Base-by-base conservation (phyloP, 2,329 filamentous ascomycete species). In the Cordyceps farinosa region DNA sequence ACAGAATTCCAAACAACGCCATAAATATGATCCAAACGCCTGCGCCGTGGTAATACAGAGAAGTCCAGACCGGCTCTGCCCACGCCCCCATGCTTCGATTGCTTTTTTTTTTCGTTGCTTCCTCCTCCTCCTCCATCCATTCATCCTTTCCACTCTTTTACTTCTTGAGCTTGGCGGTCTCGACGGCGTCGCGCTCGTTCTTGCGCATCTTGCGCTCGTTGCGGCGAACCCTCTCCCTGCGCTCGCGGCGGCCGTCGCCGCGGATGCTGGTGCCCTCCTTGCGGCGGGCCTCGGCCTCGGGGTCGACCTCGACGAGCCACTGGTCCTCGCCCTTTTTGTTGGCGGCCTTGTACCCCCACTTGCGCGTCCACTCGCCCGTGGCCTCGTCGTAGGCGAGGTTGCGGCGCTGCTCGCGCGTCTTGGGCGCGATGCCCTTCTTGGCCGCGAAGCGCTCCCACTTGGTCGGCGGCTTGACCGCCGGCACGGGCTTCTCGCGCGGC, bases 401-500 rank as follows among this genome's bases (percentile, higher is more conserved):
- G 77, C 82, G 77, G 66, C 87, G 84, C 76, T 88, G 83, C 74
- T 95, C 92, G 68, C 90, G 86, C 68, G 86, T 90, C 85, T 93
- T 96, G 77, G 88, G 87, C 80, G 90, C 91, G 79, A 99, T 98
- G 62, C 95, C 95, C 84, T 97, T 96, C 86, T 96, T 96, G 76
- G 88, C 90, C 52, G 95, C 95, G 80, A 99, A 99, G 72, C 89
- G 87, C 81, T 97, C 89, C 95, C 95, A 99, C 76, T 92, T 97
- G 64, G 94, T 98, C 69, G 89, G 89, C 63, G 88, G 82, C 79
- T 93, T 95, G 69, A 87, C 84, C 62, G 87, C 84, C 1, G 95
- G 95, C 9, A 98, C 82, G 10, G 92, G 91, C 78, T 99, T 98
- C 80, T 97, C 93, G 69, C 95, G 90, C 30, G 95, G 95, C 4